Base-by-base conservation (phyloP, 2,329 filamentous ascomycete species). In the Colletotrichum liriopes region DNA sequence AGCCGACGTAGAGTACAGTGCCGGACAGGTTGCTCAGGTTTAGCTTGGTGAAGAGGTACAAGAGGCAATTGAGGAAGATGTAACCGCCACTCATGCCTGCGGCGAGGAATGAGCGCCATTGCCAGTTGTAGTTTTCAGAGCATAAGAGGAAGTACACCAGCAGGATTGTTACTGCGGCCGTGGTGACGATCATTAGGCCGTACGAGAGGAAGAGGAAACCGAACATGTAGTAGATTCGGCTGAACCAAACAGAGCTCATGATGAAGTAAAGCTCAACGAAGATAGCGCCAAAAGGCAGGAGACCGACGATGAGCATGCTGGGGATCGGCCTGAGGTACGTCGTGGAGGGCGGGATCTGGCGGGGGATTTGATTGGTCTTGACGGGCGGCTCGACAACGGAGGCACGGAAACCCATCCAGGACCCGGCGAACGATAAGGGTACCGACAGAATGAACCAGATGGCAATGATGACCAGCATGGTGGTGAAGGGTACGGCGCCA, bases 211-310 rank as follows among this genome's bases (percentile, higher is more conserved):
- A 99, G 45, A 99, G 86, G 88, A 99, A 99, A 29, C 96, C 96
- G 78, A 99, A 99, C 96, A 99, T 99, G 89, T 99, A 99, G 88
- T 99, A 99, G 76, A 99, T 96, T 84, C 96, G 94, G 86, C 93
- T 96, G 84, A 97, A 98, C 96, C 96, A 99, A 80, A 99, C 96
- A 35, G 94, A 97, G 84, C 93, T 97, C 94, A 99, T 97, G 86
- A 99, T 98, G 84, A 98, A 98, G 88, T 98, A 98, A 2, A 99
- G 91, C 85, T 99, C 96, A 58, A 98, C 95, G 76, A 98, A 98
- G 80, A 99, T 98, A 74, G 96, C 96, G 58, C 94, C 95, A 78
- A 99, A 99, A 0, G 96, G 96, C 35, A 98, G 88, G 62, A 98
- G 92, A 64, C 96, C 96, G 32, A 97, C 96, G 29, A 98, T 89